These are phyloP conservation scores for Daldinia concentrica DNA, from an alignment of 495 filamentous ascomycete species.

Conservation along the genomic window DNA sequence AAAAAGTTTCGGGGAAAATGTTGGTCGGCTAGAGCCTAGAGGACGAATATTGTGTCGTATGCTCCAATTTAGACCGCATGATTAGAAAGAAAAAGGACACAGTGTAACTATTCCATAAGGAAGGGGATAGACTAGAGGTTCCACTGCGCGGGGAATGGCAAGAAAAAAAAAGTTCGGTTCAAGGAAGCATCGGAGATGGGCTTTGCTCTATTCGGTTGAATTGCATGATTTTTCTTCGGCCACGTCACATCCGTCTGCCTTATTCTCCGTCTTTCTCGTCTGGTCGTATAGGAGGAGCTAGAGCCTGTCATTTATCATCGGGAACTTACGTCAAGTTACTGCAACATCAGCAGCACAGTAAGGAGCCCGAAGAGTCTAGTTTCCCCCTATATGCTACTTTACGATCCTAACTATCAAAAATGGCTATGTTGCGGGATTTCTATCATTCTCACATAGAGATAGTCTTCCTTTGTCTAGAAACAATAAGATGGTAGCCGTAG, in stretches of 20 bases:
- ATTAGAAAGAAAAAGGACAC: constrained; percentile 4
- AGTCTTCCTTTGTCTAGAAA: constrained; percentile 13
- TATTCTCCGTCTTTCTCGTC: constrained; percentile 9
- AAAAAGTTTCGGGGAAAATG: constrained; percentile 1
- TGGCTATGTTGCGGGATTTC: background rate
- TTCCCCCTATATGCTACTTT: background rate
- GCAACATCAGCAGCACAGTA: background rate
- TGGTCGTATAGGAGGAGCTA: constrained; percentile 6
- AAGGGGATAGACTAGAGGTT: constrained; percentile 27
- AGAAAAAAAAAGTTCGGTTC: background rate
- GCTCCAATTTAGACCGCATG: background rate
- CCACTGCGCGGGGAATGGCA: constrained; percentile 21
- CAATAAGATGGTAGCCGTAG: background rate
- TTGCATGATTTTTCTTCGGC: constrained; percentile 12
- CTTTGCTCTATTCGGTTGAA: constrained; percentile 11
- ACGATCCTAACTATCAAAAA: background rate
- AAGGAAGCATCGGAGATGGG: constrained; percentile 5
- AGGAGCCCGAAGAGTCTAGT: constrained; percentile 1
- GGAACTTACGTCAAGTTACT: constrained; percentile 21
- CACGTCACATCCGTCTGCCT: constrained; percentile 11
- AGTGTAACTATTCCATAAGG: constrained; percentile 26
- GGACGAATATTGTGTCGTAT: constrained; percentile 7
- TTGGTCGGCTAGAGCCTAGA: background rate
- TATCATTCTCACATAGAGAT: background rate
- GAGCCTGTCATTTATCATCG: constrained; percentile 22